Base-by-base conservation (phyloP, 2,329 filamentous ascomycete genomes). In the Paecilomyces formosus region DNA sequence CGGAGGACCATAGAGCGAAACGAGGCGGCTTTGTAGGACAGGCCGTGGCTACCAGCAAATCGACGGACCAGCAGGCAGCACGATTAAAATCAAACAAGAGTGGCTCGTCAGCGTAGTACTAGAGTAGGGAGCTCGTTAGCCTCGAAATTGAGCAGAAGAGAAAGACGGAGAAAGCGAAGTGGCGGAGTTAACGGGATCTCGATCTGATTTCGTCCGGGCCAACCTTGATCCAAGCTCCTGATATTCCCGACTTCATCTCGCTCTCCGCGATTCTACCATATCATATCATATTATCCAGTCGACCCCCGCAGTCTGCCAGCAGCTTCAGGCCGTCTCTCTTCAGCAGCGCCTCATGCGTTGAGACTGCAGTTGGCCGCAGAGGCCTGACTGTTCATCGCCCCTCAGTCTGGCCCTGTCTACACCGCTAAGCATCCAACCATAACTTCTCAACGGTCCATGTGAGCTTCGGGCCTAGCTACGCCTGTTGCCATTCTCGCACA, bases 281-380 rank as follows among this genome's bases (percentile, higher is more conserved):
- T 26, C 24, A 26, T 26, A 26, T 26, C 24, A 26, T 6, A 26
- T 26, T 6, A 26, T 26, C 24, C 24, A 26, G 24, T 26, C 24
- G 24, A 26, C 24, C 24, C 24, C 35, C 13, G 35, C 35, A 2
- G 13, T n/a, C 6, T n/a, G 13, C 35, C 13, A 11, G 11, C 13
- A 13, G 11, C 13, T 60, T 58, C 33, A n/a, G 49, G 12, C 21
- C 21, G 45, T 22, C 52, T 30, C 33, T 15, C 31, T 53, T 21
- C 39, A 18, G 8, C n/a, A 45, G 35, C 15, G n/a, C n/a, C 39
- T 45, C 18, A 63, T 65, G 62, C 63, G 51, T 64, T 69, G 66
- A 70, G 52, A 58, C 62, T 61, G 59, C 54, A 55, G 58, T 61
- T 59, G 68, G 68, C 68, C 67, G 63, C 63, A 58, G 66, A 66